Conservation (phyloP, 345 rosid genomes). For the Salix dunnii region DNA sequence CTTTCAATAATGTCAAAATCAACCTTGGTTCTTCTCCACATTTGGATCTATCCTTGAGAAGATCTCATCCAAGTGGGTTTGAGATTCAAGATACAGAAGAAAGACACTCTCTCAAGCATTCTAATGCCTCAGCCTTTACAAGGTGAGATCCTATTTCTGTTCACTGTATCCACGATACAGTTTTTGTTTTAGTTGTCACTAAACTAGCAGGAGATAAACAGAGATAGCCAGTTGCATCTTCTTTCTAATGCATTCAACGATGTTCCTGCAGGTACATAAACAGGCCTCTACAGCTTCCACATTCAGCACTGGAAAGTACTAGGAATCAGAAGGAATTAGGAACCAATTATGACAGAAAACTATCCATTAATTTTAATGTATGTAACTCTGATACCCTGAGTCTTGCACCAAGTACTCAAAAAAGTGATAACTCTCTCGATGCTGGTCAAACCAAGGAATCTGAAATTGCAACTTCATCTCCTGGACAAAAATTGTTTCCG, state of each 20-base stretch:
- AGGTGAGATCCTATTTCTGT: conserved; percentile 41
- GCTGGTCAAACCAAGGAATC: conserved; percentile 33
- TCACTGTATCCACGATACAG: not conserved
- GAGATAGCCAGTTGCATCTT: not conserved
- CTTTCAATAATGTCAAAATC: conserved; percentile 30
- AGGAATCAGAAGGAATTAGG: conserved; percentile 29
- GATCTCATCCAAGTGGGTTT: conserved; percentile 36
- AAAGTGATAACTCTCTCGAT: conserved; percentile 33
- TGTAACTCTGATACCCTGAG: conserved; percentile 34
- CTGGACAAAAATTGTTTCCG: conserved; percentile 42
- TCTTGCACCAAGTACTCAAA: conserved; percentile 43
- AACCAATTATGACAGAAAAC: conserved; percentile 27
- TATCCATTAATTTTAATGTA: conserved; percentile 21
- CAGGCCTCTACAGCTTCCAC: conserved; percentile 42
- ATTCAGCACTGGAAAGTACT: conserved; percentile 29
- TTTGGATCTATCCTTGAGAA: conserved; percentile 74
- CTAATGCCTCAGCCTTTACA: conserved; percentile 82
- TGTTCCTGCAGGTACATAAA: conserved; percentile 56
- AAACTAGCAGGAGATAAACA: not conserved
- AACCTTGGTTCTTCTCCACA: conserved; percentile 44
- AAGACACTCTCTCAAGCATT: conserved; percentile 53
- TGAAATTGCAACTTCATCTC: conserved; percentile 38
- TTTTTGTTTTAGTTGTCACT: not conserved
- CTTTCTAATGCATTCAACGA: conserved; percentile 15
- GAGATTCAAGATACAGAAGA: conserved; percentile 50